A percentile compares a stretch with the other conserved stretches of the same genome.
Conservation (phyloP, 345 rosid species). For the Ceriops decandra region DNA sequence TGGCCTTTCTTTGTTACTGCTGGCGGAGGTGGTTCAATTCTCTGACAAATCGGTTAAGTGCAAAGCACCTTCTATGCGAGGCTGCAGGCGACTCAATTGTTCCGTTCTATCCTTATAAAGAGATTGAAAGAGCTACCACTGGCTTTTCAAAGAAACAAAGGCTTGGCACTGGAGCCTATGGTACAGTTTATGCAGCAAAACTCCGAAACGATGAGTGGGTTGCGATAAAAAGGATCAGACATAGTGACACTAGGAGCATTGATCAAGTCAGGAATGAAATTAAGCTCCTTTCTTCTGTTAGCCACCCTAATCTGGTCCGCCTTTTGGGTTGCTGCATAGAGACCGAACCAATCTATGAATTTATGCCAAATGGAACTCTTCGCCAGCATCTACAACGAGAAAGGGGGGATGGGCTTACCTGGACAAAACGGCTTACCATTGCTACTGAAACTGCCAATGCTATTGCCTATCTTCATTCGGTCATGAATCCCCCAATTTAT, state of each 20-base stretch:
- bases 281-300: slow-evolving; percentile 85
- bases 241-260: slow-evolving; percentile 64
- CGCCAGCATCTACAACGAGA: slow-evolving; percentile 82
- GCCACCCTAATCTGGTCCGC: slow-evolving; percentile 88
- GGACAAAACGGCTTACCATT: slow-evolving; percentile 75
- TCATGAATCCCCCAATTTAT: slow-evolving; percentile 78
- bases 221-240: slow-evolving; percentile 79
- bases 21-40: slow-evolving; percentile 35
- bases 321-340: slow-evolving; percentile 88
- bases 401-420: slow-evolving; percentile 66
- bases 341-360: slow-evolving; percentile 88
- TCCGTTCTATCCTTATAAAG: slow-evolving; percentile 61
- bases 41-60: slow-evolving; percentile 46
- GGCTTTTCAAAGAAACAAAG: slow-evolving; percentile 68
- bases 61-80: slow-evolving; percentile 64
- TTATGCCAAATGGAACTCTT: slow-evolving; percentile 82
- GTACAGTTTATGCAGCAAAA: slow-evolving; percentile 85
- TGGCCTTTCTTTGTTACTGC: slow-evolving; percentile 46
- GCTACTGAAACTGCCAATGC: slow-evolving; percentile 91
- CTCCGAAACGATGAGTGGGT: slow-evolving; percentile 63
- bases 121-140: slow-evolving; percentile 71
- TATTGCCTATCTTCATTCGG: slow-evolving; percentile 84
- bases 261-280: slow-evolving; percentile 95
- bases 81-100: slow-evolving; percentile 77
- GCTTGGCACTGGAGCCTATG: slow-evolving; percentile 94